Base-by-base conservation (phyloP, 768 basidiomycete species). In the Boletus insuetus region DNA sequence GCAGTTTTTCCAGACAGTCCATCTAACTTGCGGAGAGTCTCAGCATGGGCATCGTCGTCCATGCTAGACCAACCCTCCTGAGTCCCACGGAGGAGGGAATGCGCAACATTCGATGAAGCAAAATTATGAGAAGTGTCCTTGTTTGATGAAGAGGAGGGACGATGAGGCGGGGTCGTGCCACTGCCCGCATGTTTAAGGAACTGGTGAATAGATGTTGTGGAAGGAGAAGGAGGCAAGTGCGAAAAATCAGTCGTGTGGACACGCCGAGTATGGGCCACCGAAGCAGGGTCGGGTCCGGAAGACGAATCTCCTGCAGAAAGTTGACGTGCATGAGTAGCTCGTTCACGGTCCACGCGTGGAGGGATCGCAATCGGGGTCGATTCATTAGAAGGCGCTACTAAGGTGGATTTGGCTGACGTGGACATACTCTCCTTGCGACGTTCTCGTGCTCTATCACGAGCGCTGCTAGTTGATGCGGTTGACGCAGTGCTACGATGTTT, bases 1-100 rank as follows among this genome's bases (percentile, higher is more conserved):
- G 87, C 83, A 37, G 80, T 85, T 67, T 88, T 90, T 2, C 87
- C 87, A 12, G 82, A 82, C 12, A 97, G 69, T 0, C 96, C 96
- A 64, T 99, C 96, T 24, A 99, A 74, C 73, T 96, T 97, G 51
- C 94, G 83, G 35, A 99, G 77, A 10, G 93, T 92, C 64, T 96
- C 94, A 8, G 84, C 90, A 8, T 96, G 94, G 16, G 87, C 87
- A 63, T 91, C 86, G 66, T 95, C 92, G 63, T 92, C 88, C 63
- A 94, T 79, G 56, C 83, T 89, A 16, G 87, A 87, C 91, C 91
- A 94, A 26, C 92, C 92, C 69, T 92, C 87, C 68, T 94, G 91
- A 7, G 89, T 92, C 12, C 92, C 92, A 60, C 90, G 83, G 24
- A 94, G 79, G 51, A 93, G 75, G 2, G 91, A 92, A 66, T 94